phyloP scores from a whole-genome alignment of 371 early-diverging fungal genomes.

The Actinomucor elegans region DNA sequence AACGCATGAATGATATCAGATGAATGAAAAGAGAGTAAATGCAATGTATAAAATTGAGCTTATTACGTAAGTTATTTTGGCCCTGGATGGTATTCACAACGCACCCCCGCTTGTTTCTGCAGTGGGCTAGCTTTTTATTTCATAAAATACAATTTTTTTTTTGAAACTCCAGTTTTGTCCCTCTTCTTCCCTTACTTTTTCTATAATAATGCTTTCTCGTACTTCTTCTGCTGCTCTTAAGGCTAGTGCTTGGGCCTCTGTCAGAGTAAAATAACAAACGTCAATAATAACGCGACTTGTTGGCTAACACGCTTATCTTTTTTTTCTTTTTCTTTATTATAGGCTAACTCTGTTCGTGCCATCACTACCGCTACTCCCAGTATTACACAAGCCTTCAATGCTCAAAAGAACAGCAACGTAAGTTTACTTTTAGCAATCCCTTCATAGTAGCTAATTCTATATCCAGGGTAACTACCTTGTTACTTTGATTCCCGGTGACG shows the following conservation, averaged over 20 bases:
- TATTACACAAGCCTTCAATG: constrained; percentile 64
- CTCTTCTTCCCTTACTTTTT: constrained; percentile 20
- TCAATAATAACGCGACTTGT: background rate
- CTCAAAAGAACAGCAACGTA: constrained; percentile 68
- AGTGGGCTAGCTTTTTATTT: constrained; percentile 9
- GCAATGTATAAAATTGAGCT: background rate
- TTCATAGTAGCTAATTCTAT: background rate
- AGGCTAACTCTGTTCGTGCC: constrained; percentile 46
- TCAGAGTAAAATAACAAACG: constrained; percentile 19
- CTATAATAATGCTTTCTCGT: constrained; percentile 35
- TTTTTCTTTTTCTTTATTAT: background rate
- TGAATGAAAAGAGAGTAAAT: background rate
- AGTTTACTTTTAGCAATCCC: background rate
- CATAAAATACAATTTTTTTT: constrained; percentile 19
- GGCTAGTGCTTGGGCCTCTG: constrained; percentile 31
- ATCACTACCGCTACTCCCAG: constrained; percentile 57
- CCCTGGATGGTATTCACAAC: constrained; percentile 8
- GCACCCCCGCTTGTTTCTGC: constrained; percentile 24
- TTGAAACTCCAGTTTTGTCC: constrained; percentile 17
- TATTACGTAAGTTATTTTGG: background rate
- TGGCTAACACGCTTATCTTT: background rate
- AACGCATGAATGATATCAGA: background rate
- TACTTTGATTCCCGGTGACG: constrained; percentile 97
- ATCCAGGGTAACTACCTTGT: constrained; percentile 75
- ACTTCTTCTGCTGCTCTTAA: constrained; percentile 35